These are phyloP conservation scores for Hypsizygus marmoreus DNA, from an alignment of 768 basidiomycete genomes.

Conservation along the genomic window DNA sequence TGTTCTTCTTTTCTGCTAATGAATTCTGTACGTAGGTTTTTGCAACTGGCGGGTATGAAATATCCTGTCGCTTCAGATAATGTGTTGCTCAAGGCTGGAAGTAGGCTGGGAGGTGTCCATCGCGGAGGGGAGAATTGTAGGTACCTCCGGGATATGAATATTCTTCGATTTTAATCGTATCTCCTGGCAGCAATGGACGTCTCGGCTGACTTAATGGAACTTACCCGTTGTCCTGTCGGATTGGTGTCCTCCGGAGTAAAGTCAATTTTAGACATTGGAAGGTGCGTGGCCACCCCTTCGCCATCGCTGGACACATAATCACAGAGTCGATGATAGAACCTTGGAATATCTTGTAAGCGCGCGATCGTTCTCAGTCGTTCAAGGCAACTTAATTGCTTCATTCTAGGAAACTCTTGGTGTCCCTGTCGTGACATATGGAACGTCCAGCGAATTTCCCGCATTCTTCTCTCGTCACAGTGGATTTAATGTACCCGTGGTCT, in stretches of 20 bases:
- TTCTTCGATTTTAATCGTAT: constrained; percentile 5
- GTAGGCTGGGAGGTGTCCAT: constrained; percentile 81
- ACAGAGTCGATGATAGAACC: constrained; percentile 48
- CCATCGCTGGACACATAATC: not conserved
- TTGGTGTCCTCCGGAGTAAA: constrained; percentile 94
- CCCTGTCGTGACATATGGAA: constrained; percentile 79
- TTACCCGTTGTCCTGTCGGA: constrained; percentile 87
- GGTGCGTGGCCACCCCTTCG: constrained; percentile 37
- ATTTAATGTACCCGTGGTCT: constrained; percentile 54
- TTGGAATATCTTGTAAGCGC: constrained; percentile 71
- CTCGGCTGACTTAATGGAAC: constrained; percentile 90
- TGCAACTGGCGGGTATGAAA: constrained; percentile 84
- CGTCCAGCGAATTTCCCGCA: constrained; percentile 85
- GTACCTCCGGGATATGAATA: constrained; percentile 7
- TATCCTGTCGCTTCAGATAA: not conserved
- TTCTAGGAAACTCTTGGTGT: constrained; percentile 92
- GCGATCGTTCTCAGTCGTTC: not conserved
- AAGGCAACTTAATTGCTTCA: not conserved
- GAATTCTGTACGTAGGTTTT: constrained; percentile 83
- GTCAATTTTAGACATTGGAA: constrained; percentile 91
- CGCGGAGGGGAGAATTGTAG: constrained; percentile 49
- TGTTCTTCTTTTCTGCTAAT: too few species aligned
- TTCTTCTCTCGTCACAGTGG: constrained; percentile 90
- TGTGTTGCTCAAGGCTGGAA: not conserved
- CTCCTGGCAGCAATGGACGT: constrained; percentile 78